Evolutionary conservation across 202 grass and related monocot genomes (phyloP).

Genomic region (Schoenoplectus triqueter): DNA sequence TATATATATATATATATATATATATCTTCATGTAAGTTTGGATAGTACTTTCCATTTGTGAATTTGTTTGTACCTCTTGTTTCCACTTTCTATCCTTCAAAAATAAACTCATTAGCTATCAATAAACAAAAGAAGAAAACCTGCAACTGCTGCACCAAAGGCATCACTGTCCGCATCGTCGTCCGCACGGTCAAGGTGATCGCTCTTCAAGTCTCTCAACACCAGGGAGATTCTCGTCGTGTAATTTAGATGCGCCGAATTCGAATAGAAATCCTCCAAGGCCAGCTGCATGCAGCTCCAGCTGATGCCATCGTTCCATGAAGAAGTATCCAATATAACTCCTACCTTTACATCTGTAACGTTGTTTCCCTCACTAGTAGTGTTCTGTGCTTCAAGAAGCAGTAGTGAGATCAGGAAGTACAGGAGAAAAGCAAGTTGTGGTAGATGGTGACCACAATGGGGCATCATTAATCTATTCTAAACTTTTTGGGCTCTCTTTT

Average conservation of each 20-base stretch:
- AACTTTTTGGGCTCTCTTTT: too few species aligned
- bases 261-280: conserved; percentile 63
- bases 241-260: conserved; percentile 23
- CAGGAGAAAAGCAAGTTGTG: too few species aligned
- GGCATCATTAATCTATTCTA: too few species aligned
- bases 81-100: neutral
- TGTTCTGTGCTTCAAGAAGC: too few species aligned
- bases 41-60: neutral
- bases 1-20: too few species aligned
- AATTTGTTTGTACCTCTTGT: neutral
- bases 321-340: conserved; percentile 31
- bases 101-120: neutral
- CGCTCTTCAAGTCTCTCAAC: conserved; percentile 40
- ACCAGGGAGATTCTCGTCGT: conserved; percentile 27
- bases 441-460: neutral
- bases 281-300: conserved; percentile 67
- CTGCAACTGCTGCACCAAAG: conserved; percentile 47
- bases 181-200: neutral
- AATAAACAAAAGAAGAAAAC: neutral
- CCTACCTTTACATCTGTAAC: conserved; percentile 51
- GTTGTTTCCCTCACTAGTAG: neutral
- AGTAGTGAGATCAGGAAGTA: too few species aligned
- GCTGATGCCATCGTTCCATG: conserved; percentile 7
- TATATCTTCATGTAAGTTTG: neutral
- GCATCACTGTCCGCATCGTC: conserved; percentile 10